Conservation (phyloP, 2,329 filamentous ascomycete genomes). For the Xylariaceae sp. region DNA sequence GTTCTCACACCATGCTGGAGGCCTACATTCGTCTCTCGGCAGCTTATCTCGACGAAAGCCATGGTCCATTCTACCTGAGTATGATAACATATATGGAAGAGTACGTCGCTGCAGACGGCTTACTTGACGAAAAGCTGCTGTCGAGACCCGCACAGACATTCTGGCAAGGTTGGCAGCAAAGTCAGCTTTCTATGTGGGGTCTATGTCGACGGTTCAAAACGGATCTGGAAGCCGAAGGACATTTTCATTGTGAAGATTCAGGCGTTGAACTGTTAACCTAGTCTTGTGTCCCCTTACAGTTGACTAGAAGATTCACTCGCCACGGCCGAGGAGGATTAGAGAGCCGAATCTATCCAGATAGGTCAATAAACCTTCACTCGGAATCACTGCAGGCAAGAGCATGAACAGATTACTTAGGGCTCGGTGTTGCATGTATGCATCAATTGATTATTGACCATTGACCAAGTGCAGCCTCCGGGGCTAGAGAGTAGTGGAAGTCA, state of each 20-base stretch:
- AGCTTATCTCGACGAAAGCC: background rate
- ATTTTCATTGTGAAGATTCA: background rate
- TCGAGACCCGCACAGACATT: background rate
- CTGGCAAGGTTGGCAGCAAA: background rate
- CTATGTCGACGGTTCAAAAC: background rate
- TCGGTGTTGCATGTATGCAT: too few species aligned
- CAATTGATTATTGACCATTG: too few species aligned
- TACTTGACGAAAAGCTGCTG: background rate
- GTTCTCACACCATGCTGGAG: background rate
- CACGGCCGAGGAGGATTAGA: background rate
- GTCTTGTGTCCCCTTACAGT: background rate
- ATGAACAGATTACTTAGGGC: too few species aligned
- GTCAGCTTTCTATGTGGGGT: background rate
- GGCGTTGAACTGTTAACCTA: background rate
- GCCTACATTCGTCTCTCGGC: conserved; percentile 1
- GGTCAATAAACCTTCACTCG: too few species aligned
- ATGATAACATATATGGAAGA: background rate
- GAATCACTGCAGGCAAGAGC: too few species aligned
- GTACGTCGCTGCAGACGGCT: background rate
- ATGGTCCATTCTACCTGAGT: background rate
- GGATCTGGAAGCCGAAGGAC: background rate
- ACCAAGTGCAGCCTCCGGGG: too few species aligned
- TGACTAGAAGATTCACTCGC: background rate
- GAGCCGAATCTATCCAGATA: too few species aligned
- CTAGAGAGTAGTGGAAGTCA: too few species aligned